Base-by-base conservation (phyloP, 768 basidiomycete species). In the Strobilomyces dryophilus region DNA sequence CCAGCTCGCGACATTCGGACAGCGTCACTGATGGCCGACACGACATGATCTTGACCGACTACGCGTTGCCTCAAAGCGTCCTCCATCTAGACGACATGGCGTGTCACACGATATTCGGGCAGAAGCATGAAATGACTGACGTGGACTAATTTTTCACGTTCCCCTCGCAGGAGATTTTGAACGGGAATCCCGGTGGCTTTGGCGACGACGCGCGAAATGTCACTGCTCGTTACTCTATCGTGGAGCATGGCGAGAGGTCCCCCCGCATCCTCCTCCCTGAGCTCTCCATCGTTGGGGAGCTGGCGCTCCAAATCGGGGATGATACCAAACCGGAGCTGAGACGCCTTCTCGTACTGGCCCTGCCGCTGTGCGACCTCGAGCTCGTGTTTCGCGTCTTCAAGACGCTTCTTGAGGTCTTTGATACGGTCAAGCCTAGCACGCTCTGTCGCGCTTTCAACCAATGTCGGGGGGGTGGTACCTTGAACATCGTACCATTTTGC, bases 1-100 rank as follows among this genome's bases (percentile, higher is more conserved):
- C 95, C 95, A 3, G 94, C 91, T 46, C 95, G 83, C 29, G 93
- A 95, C 47, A 98, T 89, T 17, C 93, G 82, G 21, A 98, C 90
- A 14, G 95, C 93, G 61, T 97, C 89, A 53, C 88, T 86, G 58
- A 97, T 83, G 5, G 93, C 84, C 1, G 78, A 67, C 27, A 98
- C 79, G n/a, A 92, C 89, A 58, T 93, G 85, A 53, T 92, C 87
- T 66, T 98, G 95, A 1, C 95, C 94, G 4, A 98, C 86, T 8
- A 98, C 88, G 0, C 90, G 80, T 50, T 78, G 67, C 26, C 74
- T 73, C 15, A 98, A 77, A 0, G 78, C 73, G 32, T 89, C 86
- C 67, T 98, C 95, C 93, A 98, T 97, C 89, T 92, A 60, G 4
- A 43, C 17, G 32, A 47, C 29, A 54, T 59, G 11, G 46, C 18